Evolutionary conservation across 345 rosid genomes (phyloP).

Genomic region (Eucalyptus tenuipes): DNA sequence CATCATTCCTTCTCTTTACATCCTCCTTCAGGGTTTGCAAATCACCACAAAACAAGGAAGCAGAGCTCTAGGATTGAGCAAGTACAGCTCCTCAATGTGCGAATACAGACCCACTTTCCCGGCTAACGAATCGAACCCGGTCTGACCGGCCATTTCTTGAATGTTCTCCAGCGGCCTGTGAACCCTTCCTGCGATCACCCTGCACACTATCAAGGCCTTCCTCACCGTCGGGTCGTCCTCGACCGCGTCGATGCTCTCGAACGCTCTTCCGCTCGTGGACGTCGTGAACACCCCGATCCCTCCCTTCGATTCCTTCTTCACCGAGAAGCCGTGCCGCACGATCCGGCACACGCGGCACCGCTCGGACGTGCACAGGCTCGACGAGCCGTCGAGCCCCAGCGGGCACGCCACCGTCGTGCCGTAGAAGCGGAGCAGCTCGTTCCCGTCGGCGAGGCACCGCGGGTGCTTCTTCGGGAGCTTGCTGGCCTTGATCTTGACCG

Average conservation of each 20-base stretch:
- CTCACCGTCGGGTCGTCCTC: conserved; percentile 26
- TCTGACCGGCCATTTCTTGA: conserved; percentile 69
- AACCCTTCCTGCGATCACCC: conserved; percentile 96
- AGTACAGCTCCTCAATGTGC: conserved; percentile 90
- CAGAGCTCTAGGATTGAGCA: conserved; percentile 87
- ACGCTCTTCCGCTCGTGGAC: conserved; percentile 91
- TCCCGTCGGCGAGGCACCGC: conserved; percentile 92
- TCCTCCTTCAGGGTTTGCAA: conserved; percentile 53
- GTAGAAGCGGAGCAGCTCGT: conserved; percentile 84
- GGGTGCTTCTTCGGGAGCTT: conserved; percentile 65
- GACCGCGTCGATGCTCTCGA: conserved; percentile 35
- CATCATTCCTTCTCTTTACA: neutral
- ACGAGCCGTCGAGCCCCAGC: conserved; percentile 75
- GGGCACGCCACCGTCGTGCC: conserved; percentile 82
- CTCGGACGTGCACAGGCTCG: conserved; percentile 67
- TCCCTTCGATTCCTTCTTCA: conserved; percentile 61
- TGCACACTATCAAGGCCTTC: conserved; percentile 86
- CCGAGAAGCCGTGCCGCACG: conserved; percentile 65
- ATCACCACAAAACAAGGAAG: conserved; percentile 37
- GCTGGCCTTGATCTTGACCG: conserved; percentile 54
- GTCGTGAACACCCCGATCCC: conserved; percentile 93
- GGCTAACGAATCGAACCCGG: conserved; percentile 91
- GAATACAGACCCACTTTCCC: conserved; percentile 93
- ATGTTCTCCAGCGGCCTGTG: conserved; percentile 86
- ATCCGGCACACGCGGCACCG: conserved; percentile 79